Evolutionary conservation across 495 filamentous ascomycete species (phyloP).

Genomic region (Tuber brumale): DNA sequence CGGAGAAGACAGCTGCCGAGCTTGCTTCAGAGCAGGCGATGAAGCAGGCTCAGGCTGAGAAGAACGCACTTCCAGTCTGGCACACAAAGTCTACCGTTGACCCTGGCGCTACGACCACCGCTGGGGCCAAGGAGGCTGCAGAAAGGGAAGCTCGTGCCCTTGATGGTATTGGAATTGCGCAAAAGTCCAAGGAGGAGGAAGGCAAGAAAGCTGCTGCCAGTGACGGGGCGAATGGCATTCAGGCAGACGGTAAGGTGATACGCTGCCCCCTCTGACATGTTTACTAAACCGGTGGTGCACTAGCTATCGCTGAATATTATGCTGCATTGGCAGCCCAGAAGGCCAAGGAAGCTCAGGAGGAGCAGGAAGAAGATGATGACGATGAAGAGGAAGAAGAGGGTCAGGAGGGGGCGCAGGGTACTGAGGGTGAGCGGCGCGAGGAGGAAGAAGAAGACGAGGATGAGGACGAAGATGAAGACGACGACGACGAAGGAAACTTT

Average conservation of each 20-base stretch:
- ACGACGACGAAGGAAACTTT: slow-evolving; percentile 42
- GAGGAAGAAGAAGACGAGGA: slow-evolving; percentile 48
- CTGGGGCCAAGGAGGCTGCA: slow-evolving; percentile 40
- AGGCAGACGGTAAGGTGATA: slow-evolving; percentile 35
- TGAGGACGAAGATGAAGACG: slow-evolving; percentile 50
- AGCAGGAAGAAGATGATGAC: slow-evolving; percentile 48
- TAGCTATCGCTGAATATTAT: slow-evolving; percentile 51
- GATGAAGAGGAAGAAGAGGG: slow-evolving; percentile 49
- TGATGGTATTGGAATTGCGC: slow-evolving; percentile 42
- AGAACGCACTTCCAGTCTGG: slow-evolving; percentile 86
- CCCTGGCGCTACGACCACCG: slow-evolving; percentile 43
- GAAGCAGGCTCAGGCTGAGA: slow-evolving; percentile 66
- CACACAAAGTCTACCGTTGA: slow-evolving; percentile 77
- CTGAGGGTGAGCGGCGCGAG: slow-evolving; percentile 46
- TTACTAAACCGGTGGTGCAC: slow-evolving; percentile 10
- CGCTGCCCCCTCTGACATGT: neutral
- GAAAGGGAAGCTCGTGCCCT: slow-evolving; percentile 41
- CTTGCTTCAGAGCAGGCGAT: slow-evolving; percentile 62
- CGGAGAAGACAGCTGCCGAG: slow-evolving; percentile 69
- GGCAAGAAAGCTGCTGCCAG: slow-evolving; percentile 48
- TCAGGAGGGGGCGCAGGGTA: neutral
- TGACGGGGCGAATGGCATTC: slow-evolving; percentile 41
- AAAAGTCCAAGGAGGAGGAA: slow-evolving; percentile 50
- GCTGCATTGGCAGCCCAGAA: slow-evolving; percentile 51
- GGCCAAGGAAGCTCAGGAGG: slow-evolving; percentile 46